Conservation (phyloP, 2,329 filamentous ascomycete genomes). For the Phoma herbarum region DNA sequence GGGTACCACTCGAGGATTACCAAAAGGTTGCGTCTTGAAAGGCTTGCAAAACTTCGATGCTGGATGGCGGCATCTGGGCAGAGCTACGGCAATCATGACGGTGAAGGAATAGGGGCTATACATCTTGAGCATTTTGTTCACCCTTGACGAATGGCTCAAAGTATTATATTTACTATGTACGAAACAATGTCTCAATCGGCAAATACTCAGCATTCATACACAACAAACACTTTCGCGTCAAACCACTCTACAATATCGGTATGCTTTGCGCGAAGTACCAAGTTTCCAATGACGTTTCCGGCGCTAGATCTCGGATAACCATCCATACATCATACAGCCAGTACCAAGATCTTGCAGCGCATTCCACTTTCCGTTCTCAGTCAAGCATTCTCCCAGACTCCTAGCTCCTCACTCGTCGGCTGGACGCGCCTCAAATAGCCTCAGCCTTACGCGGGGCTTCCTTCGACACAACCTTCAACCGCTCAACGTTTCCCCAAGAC, state of each 20-base stretch:
- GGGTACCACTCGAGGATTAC: neutral
- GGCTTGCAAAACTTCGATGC: too few relatives aligned
- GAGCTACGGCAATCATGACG: neutral
- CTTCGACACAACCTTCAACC: neutral
- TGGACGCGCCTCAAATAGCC: neutral
- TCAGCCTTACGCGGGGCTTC: neutral
- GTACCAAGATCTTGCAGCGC: neutral
- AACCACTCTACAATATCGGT: too few relatives aligned
- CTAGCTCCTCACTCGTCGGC: neutral
- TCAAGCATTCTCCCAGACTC: too few relatives aligned
- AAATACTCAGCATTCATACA: too few relatives aligned
- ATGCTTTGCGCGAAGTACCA: too few relatives aligned
- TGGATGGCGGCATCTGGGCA: neutral
- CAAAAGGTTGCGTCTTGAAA: neutral
- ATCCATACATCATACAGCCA: too few relatives aligned
- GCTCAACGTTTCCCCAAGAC: neutral
- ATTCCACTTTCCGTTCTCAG: too few relatives aligned
- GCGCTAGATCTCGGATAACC: too few relatives aligned
- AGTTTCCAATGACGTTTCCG: too few relatives aligned
- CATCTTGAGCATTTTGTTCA: neutral
- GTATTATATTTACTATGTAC: too few relatives aligned
- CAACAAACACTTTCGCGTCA: too few relatives aligned
- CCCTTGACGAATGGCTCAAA: neutral
- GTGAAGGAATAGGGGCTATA: neutral
- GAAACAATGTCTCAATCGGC: too few relatives aligned